Base-by-base conservation (phyloP, 2,329 filamentous ascomycete genomes). In the Exophiala sideris region DNA sequence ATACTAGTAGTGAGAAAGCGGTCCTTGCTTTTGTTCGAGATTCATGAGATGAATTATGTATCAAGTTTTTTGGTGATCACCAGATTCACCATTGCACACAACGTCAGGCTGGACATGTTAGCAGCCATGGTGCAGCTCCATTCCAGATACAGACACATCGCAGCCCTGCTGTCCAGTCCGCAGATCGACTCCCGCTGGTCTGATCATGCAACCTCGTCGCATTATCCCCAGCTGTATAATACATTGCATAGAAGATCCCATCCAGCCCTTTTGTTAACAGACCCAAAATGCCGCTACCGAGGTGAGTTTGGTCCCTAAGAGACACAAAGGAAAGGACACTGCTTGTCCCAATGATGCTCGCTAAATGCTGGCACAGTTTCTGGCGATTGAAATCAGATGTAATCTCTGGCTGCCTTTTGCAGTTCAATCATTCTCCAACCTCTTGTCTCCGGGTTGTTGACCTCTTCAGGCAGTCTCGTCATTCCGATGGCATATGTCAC, bases 401-500 rank as follows among this genome's bases (percentile, higher is more conserved):
- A 97, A 75, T 99, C 94, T 67, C 94, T 84, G 52, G 89, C 92
- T 71, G 90, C 95, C 85, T 99, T 99, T 74, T 99, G 94, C 78
- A 99, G 84, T 77, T 99, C 94, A 68, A 99, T 97, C 71, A 99
- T 78, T 67, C 92, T 86, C 94, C 94, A 99, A 32, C 94, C 94
- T 68, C 91, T 83, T 9, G 94, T 99, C 76, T 99, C 94, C 1
- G 91, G 89, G 72, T 99, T 97, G 78, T 86, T 92, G 63, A 97
- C 92, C 64, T 99, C 94, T 69, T 99, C 94, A 2, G 94, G 86
- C 56, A 95, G 85, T 62, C 94, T 81, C 3, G 94, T 99, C 57
- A 99, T 88, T 65, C 94, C 94, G 64, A 99, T 97, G 60, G 92
- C 94, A 68, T 99, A 99, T 2, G 94, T 97, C 63, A 99, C 94